Conservation (phyloP, 306 rosid species). For the Quercus agrifolia region DNA sequence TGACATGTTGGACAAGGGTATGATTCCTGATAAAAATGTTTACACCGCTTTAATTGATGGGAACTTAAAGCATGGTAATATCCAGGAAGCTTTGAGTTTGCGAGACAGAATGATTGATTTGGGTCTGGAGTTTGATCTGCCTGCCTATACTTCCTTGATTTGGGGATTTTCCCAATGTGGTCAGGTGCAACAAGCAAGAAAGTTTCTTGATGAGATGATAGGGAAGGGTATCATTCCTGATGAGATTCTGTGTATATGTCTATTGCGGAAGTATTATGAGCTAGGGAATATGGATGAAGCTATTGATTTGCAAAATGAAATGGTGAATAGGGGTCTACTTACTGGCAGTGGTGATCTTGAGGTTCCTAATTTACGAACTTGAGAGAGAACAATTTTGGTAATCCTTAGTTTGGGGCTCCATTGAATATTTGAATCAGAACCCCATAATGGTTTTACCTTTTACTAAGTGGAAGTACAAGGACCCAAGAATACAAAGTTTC, state of each 20-base stretch:
- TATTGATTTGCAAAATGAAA: constrained; percentile 54
- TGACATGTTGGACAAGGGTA: constrained; percentile 74
- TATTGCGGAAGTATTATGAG: constrained; percentile 62
- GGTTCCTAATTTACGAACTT: constrained; percentile 40
- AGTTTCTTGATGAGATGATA: constrained; percentile 74
- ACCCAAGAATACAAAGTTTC: constrained; percentile 5
- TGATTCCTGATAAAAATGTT: constrained; percentile 74
- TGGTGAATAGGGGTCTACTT: constrained; percentile 59
- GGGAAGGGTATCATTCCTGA: constrained; percentile 70
- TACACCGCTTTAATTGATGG: constrained; percentile 84
- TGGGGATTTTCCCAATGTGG: constrained; percentile 73
- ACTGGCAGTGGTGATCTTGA: constrained; percentile 17
- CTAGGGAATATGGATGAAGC: constrained; percentile 69
- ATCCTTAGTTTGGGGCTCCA: constrained; percentile 8
- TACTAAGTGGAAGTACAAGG: constrained; percentile 5
- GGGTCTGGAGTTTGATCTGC: constrained; percentile 72
- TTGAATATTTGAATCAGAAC: background rate
- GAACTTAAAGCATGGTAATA: constrained; percentile 77
- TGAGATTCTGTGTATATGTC: constrained; percentile 58
- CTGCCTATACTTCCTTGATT: constrained; percentile 76
- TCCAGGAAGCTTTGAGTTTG: constrained; percentile 66
- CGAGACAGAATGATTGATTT: constrained; percentile 60
- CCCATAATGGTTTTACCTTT: background rate
- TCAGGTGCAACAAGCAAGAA: constrained; percentile 61
- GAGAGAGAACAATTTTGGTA: constrained; percentile 23